Percentiles rank a stretch among this genome's conserved stretches.
These are phyloP conservation scores for Pseudogymnoascus sp. DNA, from an alignment of 2,329 filamentous ascomycete genomes.

Conservation along the genomic window DNA sequence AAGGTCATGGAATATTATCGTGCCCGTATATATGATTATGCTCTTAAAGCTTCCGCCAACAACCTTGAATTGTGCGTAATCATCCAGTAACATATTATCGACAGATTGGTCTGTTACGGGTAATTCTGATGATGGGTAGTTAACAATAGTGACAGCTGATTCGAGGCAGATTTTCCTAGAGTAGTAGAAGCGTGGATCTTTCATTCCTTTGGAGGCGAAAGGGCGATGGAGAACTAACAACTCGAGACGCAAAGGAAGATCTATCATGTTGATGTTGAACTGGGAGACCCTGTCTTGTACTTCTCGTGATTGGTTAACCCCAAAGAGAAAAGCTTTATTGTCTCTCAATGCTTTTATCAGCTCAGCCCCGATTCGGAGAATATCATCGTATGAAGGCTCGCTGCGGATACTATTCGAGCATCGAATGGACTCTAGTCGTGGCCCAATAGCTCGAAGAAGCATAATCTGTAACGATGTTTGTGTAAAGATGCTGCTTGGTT, in stretches of 20 bases:
- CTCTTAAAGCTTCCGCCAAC: constrained; percentile 35
- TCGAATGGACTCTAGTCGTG: constrained; percentile 37
- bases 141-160: constrained; percentile 26
- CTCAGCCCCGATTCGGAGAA: constrained; percentile 38
- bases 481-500: constrained; percentile 30
- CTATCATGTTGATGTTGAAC: constrained; percentile 35
- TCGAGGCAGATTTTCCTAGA: constrained; percentile 42
- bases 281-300: constrained; percentile 6
- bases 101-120: background rate
- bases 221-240: constrained; percentile 45
- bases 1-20: constrained; percentile 40
- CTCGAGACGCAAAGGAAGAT: constrained; percentile 46
- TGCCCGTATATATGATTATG: constrained; percentile 31
- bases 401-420: constrained; percentile 40
- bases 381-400: constrained; percentile 38
- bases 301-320: background rate
- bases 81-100: constrained; percentile 24
- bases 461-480: constrained; percentile 44
- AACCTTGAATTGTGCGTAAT: constrained; percentile 31
- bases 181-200: constrained; percentile 40
- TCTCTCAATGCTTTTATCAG: constrained; percentile 31
- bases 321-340: constrained; percentile 15
- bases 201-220: constrained; percentile 35
- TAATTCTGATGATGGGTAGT: constrained; percentile 11
- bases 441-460: constrained; percentile 35